phyloP scores from a whole-genome alignment of 2,329 filamentous ascomycete genomes.

The Penicillium olsonii region DNA sequence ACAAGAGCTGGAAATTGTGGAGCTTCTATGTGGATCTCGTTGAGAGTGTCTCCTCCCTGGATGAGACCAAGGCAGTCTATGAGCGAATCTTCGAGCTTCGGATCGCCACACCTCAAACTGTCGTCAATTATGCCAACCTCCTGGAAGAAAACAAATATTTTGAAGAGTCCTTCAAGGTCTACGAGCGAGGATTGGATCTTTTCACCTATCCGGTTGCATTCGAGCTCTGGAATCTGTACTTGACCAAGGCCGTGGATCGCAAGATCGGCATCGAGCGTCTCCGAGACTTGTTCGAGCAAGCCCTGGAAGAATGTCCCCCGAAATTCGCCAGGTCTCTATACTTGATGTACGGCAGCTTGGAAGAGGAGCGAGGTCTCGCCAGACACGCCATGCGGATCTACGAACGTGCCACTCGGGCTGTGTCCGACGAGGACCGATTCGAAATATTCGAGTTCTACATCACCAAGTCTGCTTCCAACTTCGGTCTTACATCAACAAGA shows the following conservation, averaged over 20 bases:
- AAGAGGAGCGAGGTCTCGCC: constrained; percentile 92
- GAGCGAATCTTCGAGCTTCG: constrained; percentile 97
- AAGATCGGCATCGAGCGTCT: constrained; percentile 94
- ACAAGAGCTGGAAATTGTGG: constrained; percentile 99
- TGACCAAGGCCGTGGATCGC: constrained; percentile 94
- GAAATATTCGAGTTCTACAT: constrained; percentile 99
- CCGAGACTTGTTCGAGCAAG: constrained; percentile 94
- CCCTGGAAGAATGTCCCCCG: constrained; percentile 88
- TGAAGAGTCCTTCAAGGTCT: constrained; percentile 97
- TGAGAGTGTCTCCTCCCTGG: constrained; percentile 85
- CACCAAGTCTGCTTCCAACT: constrained; percentile 97
- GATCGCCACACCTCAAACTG: constrained; percentile 95
- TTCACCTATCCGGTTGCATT: constrained; percentile 98
- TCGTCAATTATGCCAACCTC: constrained; percentile 97
- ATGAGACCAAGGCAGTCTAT: constrained; percentile 92
- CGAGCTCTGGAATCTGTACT: constrained; percentile 96
- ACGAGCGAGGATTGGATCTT: constrained; percentile 93
- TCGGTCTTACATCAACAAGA: constrained; percentile 89
- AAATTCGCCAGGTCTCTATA: constrained; percentile 96
- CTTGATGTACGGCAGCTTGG: constrained; percentile 96
- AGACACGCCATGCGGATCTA: constrained; percentile 99
- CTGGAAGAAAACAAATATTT: constrained; percentile 93
- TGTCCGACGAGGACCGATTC: constrained; percentile 88
- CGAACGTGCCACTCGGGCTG: constrained; percentile 90
- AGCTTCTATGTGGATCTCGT: constrained; percentile 98